phyloP scores from a whole-genome alignment of 2,329 filamentous ascomycete species.

The Nothopassalora personata region DNA sequence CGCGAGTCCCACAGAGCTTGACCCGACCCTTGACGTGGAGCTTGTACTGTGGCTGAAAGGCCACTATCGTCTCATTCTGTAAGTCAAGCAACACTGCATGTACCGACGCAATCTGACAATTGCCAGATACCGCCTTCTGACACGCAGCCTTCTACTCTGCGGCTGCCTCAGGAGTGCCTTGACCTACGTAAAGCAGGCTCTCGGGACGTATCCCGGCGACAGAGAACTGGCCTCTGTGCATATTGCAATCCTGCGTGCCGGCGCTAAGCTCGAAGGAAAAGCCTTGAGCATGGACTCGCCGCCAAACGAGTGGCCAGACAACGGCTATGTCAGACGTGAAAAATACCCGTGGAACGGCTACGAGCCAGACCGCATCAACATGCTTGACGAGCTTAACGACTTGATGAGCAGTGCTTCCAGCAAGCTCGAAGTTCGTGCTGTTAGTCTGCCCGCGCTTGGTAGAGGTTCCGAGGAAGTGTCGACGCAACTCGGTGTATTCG shows the following conservation, averaged over 20 bases:
- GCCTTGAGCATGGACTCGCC: neutral
- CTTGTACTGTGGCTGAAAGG: constrained; percentile 46
- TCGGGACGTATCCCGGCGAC: constrained; percentile 52
- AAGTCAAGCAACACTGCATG: neutral
- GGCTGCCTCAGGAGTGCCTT: constrained; percentile 63
- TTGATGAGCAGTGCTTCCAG: constrained; percentile 65
- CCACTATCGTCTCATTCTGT: constrained; percentile 25
- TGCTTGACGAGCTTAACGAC: constrained; percentile 63
- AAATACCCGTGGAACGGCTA: constrained; percentile 59
- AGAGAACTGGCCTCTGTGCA: constrained; percentile 52
- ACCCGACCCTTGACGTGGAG: constrained; percentile 24
- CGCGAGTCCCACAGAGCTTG: constrained; percentile 13
- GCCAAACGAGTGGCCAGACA: constrained; percentile 55
- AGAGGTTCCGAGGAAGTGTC: constrained; percentile 34
- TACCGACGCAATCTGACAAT: constrained; percentile 1
- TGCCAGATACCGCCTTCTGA: constrained; percentile 22
- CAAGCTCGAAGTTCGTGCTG: constrained; percentile 72
- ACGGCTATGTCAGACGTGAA: constrained; percentile 62
- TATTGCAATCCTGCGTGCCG: constrained; percentile 42
- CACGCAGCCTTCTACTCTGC: constrained; percentile 53
- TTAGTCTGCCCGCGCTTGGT: constrained; percentile 65
- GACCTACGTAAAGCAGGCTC: constrained; percentile 60
- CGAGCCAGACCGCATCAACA: constrained; percentile 54
- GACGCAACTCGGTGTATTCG: constrained; percentile 85
- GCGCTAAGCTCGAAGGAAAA: constrained; percentile 21